Evolutionary conservation across 1,284 basidiomycete genomes (phyloP).

Genomic region (Polyporus tsugae): DNA sequence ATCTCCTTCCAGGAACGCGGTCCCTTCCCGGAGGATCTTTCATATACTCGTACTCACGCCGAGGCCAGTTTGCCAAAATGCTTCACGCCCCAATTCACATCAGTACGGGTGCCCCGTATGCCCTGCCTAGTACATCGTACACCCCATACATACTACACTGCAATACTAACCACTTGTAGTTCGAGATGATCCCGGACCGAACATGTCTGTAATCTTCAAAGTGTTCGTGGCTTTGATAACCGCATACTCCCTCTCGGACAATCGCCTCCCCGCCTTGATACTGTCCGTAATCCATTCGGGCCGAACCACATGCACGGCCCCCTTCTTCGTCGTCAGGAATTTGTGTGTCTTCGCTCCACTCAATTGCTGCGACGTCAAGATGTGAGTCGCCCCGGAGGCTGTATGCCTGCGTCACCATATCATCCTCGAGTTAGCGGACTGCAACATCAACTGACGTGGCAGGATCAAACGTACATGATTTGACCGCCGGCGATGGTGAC

Average conservation of each 20-base stretch:
- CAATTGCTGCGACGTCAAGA: conserved; percentile 72
- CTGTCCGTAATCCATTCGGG: conserved; percentile 80
- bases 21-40: conserved; percentile 1
- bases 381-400: conserved; percentile 71
- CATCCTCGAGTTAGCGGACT: background rate
- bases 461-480: conserved; percentile 49
- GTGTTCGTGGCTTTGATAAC: conserved; percentile 50
- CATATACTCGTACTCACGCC: background rate
- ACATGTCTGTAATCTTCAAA: conserved; percentile 39
- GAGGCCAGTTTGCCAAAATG: background rate
- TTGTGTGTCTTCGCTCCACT: conserved; percentile 72
- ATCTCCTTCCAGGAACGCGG: background rate
- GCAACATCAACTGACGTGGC: background rate
- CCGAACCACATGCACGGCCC: conserved; percentile 62
- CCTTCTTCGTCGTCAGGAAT: conserved; percentile 58
- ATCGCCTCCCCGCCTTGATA: conserved; percentile 60
- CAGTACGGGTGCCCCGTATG: background rate
- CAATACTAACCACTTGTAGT: conserved; percentile 8
- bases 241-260: conserved; percentile 63
- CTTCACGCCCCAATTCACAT: conserved; percentile 3
- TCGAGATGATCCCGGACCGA: conserved; percentile 30
- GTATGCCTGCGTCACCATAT: conserved; percentile 48
- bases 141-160: background rate
- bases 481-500: conserved; percentile 65
- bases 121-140: background rate